phyloP scores from a whole-genome alignment of 108 stramenopile species.

The Nitzschia sp. region DNA sequence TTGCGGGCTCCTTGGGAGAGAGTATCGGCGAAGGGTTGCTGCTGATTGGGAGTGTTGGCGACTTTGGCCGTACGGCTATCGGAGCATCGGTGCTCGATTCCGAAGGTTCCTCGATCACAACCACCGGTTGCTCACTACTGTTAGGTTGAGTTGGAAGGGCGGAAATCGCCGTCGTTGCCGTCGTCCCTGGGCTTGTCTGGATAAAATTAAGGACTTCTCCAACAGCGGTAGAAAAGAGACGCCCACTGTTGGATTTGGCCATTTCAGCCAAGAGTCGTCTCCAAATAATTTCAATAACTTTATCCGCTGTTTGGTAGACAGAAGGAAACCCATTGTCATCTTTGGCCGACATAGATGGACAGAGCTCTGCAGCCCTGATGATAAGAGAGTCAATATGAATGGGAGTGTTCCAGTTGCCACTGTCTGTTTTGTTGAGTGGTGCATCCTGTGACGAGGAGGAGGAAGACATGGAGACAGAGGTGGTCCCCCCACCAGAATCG shows the following conservation, averaged over 20 bases:
- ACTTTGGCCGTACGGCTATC: no score
- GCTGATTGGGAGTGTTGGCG: no score
- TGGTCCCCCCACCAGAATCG: neutral
- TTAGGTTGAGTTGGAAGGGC: no score
- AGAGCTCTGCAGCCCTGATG: constrained; percentile 50
- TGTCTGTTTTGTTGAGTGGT: constrained; percentile 1
- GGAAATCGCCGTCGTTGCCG: neutral
- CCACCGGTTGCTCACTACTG: no score
- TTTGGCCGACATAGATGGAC: constrained; percentile 47
- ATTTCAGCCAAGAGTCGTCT: constrained; percentile 52
- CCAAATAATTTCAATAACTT: constrained; percentile 40
- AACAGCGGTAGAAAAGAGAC: constrained; percentile 56
- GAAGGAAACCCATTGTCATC: constrained; percentile 43
- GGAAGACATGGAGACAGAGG: neutral
- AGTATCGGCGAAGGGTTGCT: no score
- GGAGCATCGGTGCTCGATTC: no score
- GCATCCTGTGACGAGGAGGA: neutral
- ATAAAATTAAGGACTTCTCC: constrained; percentile 48
- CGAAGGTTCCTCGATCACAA: no score
- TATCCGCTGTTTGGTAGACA: constrained; percentile 50
- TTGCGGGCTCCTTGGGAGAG: no score
- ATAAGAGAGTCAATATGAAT: constrained; percentile 42
- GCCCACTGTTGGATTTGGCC: constrained; percentile 55
- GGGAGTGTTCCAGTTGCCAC: constrained; percentile 51
- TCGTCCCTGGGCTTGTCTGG: constrained; percentile 10